These are phyloP conservation scores for Macadamia integrifolia DNA, from an alignment of 164 flowering plant genomes.

Conservation along the genomic window DNA sequence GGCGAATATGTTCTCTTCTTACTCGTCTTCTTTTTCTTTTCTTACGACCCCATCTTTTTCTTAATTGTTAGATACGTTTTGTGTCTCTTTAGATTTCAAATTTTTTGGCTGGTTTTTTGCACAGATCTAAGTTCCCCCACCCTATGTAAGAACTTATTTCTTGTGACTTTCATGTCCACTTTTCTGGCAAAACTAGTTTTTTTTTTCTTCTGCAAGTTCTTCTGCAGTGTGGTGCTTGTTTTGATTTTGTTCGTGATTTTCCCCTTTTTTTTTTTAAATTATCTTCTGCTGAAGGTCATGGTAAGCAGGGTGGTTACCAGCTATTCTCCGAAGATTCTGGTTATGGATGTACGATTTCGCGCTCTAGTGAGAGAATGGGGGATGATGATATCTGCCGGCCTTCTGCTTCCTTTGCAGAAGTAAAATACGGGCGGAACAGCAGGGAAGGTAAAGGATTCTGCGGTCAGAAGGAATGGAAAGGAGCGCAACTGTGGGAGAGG, in stretches of 20 bases:
- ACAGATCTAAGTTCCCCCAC: not conserved
- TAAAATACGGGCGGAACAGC: slow-evolving; percentile 39
- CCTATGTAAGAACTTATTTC: not conserved
- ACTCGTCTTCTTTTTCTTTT: not conserved
- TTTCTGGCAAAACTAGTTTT: not conserved
- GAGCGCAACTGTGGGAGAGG: slow-evolving; percentile 37
- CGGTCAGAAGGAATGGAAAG: slow-evolving; percentile 54
- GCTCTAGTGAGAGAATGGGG: slow-evolving; percentile 45
- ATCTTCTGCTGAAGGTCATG: slow-evolving; percentile 66
- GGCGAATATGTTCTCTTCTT: not conserved
- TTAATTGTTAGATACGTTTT: not conserved
- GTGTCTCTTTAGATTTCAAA: not conserved
- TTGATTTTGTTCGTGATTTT: slow-evolving; percentile 16
- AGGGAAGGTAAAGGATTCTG: slow-evolving; percentile 57
- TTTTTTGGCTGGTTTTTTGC: not conserved
- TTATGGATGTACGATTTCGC: slow-evolving; percentile 41
- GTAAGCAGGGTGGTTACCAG: slow-evolving; percentile 82
- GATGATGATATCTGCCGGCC: slow-evolving; percentile 54
- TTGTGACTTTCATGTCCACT: not conserved
- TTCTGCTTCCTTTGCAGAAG: slow-evolving; percentile 37
- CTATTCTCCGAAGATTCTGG: slow-evolving; percentile 50
- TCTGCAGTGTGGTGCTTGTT: slow-evolving; percentile 7
- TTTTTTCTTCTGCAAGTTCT: too few relatives aligned
- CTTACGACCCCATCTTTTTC: not conserved
- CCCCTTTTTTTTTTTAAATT: slow-evolving; percentile 15